phyloP scores from a whole-genome alignment of 2,329 filamentous ascomycete genomes.

The Sporothrix schenckii region DNA sequence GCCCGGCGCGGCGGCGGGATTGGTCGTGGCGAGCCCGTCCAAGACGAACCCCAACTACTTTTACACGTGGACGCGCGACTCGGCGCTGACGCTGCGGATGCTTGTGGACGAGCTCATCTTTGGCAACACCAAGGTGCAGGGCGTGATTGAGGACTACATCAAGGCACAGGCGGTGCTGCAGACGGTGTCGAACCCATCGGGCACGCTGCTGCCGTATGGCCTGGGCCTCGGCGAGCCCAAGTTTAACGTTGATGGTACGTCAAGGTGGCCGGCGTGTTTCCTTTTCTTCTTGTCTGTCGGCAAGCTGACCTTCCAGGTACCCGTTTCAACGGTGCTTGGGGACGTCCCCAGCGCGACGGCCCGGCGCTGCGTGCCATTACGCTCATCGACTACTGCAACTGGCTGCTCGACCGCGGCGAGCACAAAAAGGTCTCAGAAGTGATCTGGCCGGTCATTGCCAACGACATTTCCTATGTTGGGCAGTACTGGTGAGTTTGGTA shows the following conservation, averaged over 20 bases:
- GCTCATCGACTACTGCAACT: slow-evolving; percentile 12
- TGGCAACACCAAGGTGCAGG: slow-evolving; percentile 1
- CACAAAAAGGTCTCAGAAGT: not conserved
- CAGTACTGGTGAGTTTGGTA: slow-evolving; percentile 10
- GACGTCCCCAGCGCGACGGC: slow-evolving; percentile 13
- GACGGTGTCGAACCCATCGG: slow-evolving; percentile 19
- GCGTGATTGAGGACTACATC: not conserved
- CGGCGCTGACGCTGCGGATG: slow-evolving; percentile 15
- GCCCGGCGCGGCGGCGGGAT: not conserved
- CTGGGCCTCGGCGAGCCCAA: slow-evolving; percentile 20
- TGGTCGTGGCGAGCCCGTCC: slow-evolving; percentile 22
- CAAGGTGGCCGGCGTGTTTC: not conserved
- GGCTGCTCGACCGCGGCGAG: slow-evolving; percentile 18
- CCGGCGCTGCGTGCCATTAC: slow-evolving; percentile 16
- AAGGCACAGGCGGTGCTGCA: slow-evolving; percentile 7
- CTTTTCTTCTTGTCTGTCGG: not conserved
- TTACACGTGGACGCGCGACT: slow-evolving; percentile 21
- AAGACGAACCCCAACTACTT: slow-evolving; percentile 15
- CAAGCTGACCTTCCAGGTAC: slow-evolving; percentile 8
- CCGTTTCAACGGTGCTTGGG: slow-evolving; percentile 16
- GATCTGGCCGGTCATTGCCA: slow-evolving; percentile 15
- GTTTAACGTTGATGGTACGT: slow-evolving; percentile 21
- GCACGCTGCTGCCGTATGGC: slow-evolving; percentile 13
- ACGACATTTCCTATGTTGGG: slow-evolving; percentile 16
- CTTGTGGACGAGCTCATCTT: slow-evolving; percentile 16